phyloP scores from a whole-genome alignment of 1,284 basidiomycete genomes.

The Sporisorium scitamineum region DNA sequence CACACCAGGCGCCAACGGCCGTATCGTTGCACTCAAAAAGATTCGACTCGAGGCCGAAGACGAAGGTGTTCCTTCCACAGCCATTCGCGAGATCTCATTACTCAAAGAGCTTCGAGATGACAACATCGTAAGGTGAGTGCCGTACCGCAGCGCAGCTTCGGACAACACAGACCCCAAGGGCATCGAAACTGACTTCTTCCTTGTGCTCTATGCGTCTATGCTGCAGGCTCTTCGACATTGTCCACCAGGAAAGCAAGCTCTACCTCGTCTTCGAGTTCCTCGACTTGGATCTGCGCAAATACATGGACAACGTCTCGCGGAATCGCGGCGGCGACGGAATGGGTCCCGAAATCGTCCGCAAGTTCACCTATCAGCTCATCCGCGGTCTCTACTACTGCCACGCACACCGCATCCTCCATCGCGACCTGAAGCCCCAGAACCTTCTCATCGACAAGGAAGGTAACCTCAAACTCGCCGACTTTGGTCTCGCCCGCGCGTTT shows the following conservation, averaged over 20 bases:
- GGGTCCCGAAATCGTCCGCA: conserved; percentile 84
- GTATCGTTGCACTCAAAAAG: conserved; percentile 78
- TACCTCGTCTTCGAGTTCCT: conserved; percentile 97
- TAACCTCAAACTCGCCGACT: conserved; percentile 80
- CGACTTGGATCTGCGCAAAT: conserved; percentile 93
- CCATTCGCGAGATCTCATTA: conserved; percentile 95
- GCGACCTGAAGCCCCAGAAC: conserved; percentile 98
- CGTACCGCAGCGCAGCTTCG: not conserved
- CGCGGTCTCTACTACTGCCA: conserved; percentile 94
- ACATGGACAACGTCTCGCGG: conserved; percentile 80
- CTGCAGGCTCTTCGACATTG: conserved; percentile 90
- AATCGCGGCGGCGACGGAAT: conserved; percentile 73
- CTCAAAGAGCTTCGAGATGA: conserved; percentile 96
- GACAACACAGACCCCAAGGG: not conserved
- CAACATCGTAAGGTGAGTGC: conserved; percentile 79
- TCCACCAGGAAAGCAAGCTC: conserved; percentile 95
- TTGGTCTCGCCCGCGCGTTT: conserved; percentile 94
- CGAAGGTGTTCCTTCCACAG: conserved; percentile 96
- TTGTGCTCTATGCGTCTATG: conserved; percentile 10
- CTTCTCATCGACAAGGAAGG: conserved; percentile 84
- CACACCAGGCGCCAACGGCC: conserved; percentile 77
- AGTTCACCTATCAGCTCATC: conserved; percentile 88
- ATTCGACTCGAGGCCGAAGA: conserved; percentile 98
- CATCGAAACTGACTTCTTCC: not conserved
- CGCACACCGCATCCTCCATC: conserved; percentile 93